Conservation (phyloP, 768 basidiomycete species). For the Boletellus emodensis region DNA sequence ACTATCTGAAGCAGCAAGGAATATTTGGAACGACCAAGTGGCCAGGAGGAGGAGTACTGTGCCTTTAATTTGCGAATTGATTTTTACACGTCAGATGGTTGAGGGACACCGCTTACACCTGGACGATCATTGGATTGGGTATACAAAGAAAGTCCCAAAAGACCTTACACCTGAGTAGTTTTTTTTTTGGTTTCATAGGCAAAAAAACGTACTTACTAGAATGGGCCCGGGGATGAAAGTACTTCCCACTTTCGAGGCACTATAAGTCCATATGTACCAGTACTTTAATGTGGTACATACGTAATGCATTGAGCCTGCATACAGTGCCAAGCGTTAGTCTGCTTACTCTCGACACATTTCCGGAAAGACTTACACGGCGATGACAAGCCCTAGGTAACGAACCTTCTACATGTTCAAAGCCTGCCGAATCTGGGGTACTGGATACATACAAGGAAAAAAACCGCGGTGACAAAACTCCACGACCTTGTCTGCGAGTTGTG, state of each 20-base stretch:
- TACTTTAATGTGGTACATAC: background rate
- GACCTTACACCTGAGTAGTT: constrained; percentile 17
- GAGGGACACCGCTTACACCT: constrained; percentile 14
- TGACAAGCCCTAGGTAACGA: constrained; percentile 14
- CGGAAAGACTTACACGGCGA: constrained; percentile 8
- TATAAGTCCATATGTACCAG: background rate
- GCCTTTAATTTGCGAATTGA: constrained; percentile 7
- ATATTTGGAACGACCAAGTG: constrained; percentile 4
- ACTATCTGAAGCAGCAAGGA: constrained; percentile 18
- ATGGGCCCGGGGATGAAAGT: constrained; percentile 18
- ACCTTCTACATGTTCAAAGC: constrained; percentile 9
- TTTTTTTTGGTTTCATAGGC: background rate
- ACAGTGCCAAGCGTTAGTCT: background rate
- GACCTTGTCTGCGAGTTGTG: constrained; percentile 6
- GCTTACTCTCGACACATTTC: background rate
- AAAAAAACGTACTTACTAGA: background rate
- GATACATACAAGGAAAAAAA: constrained; percentile 18
- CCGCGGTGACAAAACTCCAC: constrained; percentile 12
- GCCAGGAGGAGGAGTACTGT: background rate
- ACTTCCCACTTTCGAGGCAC: constrained; percentile 8
- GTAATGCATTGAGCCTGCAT: constrained; percentile 4
- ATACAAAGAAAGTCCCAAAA: background rate
- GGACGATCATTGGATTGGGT: background rate
- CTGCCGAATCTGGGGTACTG: background rate
- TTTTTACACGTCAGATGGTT: background rate